A percentile compares a stretch with the other conserved stretches of the same genome.
Conservation (phyloP, 1,139 yeast genomes). For the Candida sanyaensis region DNA sequence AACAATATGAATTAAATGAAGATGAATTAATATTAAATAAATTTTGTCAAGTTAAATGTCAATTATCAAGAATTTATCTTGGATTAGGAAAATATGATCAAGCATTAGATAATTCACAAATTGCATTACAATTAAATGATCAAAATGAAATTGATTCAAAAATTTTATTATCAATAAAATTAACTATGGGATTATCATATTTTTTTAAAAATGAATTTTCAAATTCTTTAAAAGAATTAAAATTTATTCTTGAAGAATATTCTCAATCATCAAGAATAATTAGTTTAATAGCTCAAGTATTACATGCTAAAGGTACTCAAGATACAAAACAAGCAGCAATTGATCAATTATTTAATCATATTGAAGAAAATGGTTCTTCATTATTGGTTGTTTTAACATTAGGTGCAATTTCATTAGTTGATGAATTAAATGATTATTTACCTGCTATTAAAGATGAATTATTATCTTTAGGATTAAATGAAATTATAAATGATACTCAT, state of each 20-base stretch:
- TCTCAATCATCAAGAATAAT: slow-evolving; percentile 62
- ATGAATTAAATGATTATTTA: slow-evolving; percentile 58
- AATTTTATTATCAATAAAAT: slow-evolving; percentile 55
- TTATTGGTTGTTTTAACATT: slow-evolving; percentile 67
- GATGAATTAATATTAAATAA: slow-evolving; percentile 45
- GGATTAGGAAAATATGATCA: slow-evolving; percentile 56
- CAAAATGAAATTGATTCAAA: slow-evolving; percentile 7
- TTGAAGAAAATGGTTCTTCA: slow-evolving; percentile 65
- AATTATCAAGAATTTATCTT: slow-evolving; percentile 67
- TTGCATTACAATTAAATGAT: slow-evolving; percentile 49
- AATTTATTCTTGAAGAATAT: slow-evolving; percentile 49
- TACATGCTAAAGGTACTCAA: slow-evolving; percentile 69
- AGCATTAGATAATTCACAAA: slow-evolving; percentile 64
- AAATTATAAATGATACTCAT: slow-evolving; percentile 50
- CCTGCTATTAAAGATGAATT: slow-evolving; percentile 72
- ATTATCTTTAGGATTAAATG: slow-evolving; percentile 47
- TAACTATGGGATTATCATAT: slow-evolving; percentile 68
- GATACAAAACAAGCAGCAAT: slow-evolving; percentile 83
- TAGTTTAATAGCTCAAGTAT: slow-evolving; percentile 72
- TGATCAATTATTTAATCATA: slow-evolving; percentile 65
- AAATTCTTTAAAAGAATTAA: slow-evolving; percentile 67
- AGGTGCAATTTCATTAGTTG: slow-evolving; percentile 78
- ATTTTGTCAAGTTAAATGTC: slow-evolving; percentile 64
- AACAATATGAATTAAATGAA: slow-evolving; percentile 58
- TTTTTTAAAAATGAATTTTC: slow-evolving; percentile 66